phyloP scores from a whole-genome alignment of 148 eudicot species.

The Euryodendron excelsum region DNA sequence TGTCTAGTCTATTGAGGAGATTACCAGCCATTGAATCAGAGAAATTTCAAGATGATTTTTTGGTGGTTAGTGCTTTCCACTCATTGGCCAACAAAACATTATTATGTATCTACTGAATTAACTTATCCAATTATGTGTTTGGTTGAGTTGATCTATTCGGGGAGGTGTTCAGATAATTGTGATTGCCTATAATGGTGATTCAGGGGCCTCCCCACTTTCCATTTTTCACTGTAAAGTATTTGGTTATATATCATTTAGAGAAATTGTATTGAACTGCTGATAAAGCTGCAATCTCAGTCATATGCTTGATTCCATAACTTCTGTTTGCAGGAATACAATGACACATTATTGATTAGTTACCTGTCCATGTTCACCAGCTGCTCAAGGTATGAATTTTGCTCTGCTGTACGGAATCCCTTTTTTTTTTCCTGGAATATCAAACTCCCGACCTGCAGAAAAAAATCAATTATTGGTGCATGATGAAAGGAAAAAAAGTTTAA shows the following conservation, averaged over 20 bases:
- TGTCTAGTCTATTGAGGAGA: slow-evolving; percentile 91
- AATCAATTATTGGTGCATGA: no score
- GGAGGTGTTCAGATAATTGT: neutral
- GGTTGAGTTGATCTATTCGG: no score
- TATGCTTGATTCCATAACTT: neutral
- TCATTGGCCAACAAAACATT: neutral
- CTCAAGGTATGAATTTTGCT: slow-evolving; percentile 61
- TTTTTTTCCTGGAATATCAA: neutral
- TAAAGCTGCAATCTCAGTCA: neutral
- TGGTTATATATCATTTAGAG: no score
- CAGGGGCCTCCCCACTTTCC: no score
- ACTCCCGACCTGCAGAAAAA: no score
- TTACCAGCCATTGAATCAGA: slow-evolving; percentile 87
- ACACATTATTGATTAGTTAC: slow-evolving; percentile 75
- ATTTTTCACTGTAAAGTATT: no score
- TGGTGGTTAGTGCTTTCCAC: slow-evolving; percentile 56
- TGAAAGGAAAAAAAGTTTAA: no score
- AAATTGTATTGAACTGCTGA: neutral
- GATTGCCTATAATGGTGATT: neutral
- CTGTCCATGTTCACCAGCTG: slow-evolving; percentile 91
- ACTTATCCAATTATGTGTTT: neutral
- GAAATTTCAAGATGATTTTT: slow-evolving; percentile 88
- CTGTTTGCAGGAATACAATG: slow-evolving; percentile 82
- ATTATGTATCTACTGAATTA: neutral
- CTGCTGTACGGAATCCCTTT: neutral